These are phyloP conservation scores for Puccinia horiana DNA, from an alignment of 1,284 basidiomycete species.

Conservation along the genomic window DNA sequence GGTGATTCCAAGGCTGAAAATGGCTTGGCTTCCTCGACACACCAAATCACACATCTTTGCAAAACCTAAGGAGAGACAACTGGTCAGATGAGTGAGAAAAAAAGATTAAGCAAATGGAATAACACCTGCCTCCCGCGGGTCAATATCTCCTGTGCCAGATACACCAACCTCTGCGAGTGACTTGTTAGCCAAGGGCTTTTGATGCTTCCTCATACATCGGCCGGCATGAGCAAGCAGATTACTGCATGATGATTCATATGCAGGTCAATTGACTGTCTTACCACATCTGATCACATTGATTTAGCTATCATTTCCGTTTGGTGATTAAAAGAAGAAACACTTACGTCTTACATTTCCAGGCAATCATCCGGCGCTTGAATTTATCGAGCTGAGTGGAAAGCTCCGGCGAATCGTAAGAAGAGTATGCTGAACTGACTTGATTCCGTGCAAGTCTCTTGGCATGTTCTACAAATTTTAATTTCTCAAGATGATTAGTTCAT, in stretches of 20 bases:
- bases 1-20: not conserved
- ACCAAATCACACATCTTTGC: not conserved
- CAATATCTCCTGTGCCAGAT: not conserved
- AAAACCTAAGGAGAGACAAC: not conserved
- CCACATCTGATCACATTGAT: not conserved
- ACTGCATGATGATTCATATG: not conserved
- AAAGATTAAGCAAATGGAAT: not conserved
- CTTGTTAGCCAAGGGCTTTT: not conserved
- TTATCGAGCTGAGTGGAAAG: too few species aligned
- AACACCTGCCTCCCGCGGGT: not conserved
- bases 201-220: not conserved
- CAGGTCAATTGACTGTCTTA: not conserved
- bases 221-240: not conserved
- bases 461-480: not conserved
- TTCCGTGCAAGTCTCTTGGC: not conserved
- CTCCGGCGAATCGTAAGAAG: too few species aligned
- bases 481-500: too few species aligned
- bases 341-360: not conserved
- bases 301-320: not conserved
- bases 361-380: too few species aligned
- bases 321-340: not conserved
- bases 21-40: not conserved
- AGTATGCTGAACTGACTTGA: not conserved
- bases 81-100: not conserved
- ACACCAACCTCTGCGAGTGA: not conserved